phyloP scores from a whole-genome alignment of 2,329 filamentous ascomycete species.

The Epichloe glyceriae region DNA sequence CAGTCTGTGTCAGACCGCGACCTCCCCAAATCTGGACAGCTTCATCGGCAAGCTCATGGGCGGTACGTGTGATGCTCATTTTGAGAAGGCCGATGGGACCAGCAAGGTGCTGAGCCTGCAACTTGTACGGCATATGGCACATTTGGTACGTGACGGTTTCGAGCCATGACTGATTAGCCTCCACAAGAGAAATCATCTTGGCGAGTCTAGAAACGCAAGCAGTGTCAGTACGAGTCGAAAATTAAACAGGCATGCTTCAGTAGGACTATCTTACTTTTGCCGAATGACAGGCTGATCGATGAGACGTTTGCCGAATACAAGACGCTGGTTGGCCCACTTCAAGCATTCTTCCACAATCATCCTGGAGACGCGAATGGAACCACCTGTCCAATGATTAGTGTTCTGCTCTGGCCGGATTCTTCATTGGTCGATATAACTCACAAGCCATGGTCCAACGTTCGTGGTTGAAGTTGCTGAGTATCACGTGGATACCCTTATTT shows the following conservation, averaged over 20 bases:
- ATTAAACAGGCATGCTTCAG: slow-evolving; percentile 3
- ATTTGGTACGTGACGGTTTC: slow-evolving; percentile 80
- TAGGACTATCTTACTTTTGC: slow-evolving; percentile 45
- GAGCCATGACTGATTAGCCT: slow-evolving; percentile 77
- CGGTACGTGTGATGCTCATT: slow-evolving; percentile 60
- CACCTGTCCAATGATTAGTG: slow-evolving; percentile 21
- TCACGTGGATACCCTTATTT: slow-evolving; percentile 75
- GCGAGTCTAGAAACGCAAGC: slow-evolving; percentile 42
- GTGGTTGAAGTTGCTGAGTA: slow-evolving; percentile 82
- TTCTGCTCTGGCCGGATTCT: slow-evolving; percentile 1
- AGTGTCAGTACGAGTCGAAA: neutral
- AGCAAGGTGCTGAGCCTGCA: slow-evolving; percentile 62
- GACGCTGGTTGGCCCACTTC: slow-evolving; percentile 78
- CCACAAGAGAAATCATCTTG: slow-evolving; percentile 72
- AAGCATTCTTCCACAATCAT: slow-evolving; percentile 69
- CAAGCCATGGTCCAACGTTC: slow-evolving; percentile 68
- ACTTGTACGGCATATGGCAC: slow-evolving; percentile 67
- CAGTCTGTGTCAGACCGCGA: slow-evolving; percentile 63
- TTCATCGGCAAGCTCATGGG: slow-evolving; percentile 74
- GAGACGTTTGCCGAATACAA: slow-evolving; percentile 72
- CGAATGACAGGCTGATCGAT: slow-evolving; percentile 75
- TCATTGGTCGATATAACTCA: slow-evolving; percentile 18
- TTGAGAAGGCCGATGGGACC: slow-evolving; percentile 77
- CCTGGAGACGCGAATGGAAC: slow-evolving; percentile 50
- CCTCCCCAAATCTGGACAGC: slow-evolving; percentile 80